Base-by-base conservation (phyloP, 148 eudicot genomes). In the Camellia granthamiana region DNA sequence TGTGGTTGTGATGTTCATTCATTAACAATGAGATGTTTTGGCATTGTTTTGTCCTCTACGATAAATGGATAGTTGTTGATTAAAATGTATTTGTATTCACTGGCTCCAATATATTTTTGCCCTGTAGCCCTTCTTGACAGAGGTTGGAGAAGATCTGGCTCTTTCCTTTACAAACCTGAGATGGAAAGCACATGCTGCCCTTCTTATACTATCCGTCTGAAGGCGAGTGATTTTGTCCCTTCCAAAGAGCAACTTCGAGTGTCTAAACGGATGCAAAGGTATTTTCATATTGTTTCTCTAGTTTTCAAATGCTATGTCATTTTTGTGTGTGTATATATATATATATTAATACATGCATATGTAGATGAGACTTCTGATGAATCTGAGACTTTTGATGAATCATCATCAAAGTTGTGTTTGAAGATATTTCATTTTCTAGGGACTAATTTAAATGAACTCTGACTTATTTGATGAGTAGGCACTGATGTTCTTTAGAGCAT, bases 131-230 rank as follows among this genome's bases (percentile, higher is more conserved):
- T 96, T 83, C 92, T 96, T 77, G 99, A 96, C 88, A 90, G 90
- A 87, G 99, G 99, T 79, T 96, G 99, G 98, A 86, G 99, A 87
- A 93, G 99, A 89, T 93, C 99, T 77, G 99, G 99, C 23, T 91
- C 92, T 86, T 94, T 75, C 87, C 87, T 96, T 59, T 96, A 96
- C 94, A 90, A 91, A 86, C 97, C 95, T 81, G 97, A 93, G 85
- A 93, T 96, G 99, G 97, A 93, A 75, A 89, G 85, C 18, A 93
- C 98, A 42, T 96, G 99, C 88, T 96, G 99, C 83, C 99, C 99
- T 76, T 77, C 92, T 43, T 96, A 96, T 87, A 96, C 99, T 52
- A 93, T 96, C 61, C 95, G 99, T 54, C 84, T 96, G 80, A 96
- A 82, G 83, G 98, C 97, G 56, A 89, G 90, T 85, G 92, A 90